Evolutionary conservation across 2,329 filamentous ascomycete species (phyloP).

Genomic region (Nemania diffusa): DNA sequence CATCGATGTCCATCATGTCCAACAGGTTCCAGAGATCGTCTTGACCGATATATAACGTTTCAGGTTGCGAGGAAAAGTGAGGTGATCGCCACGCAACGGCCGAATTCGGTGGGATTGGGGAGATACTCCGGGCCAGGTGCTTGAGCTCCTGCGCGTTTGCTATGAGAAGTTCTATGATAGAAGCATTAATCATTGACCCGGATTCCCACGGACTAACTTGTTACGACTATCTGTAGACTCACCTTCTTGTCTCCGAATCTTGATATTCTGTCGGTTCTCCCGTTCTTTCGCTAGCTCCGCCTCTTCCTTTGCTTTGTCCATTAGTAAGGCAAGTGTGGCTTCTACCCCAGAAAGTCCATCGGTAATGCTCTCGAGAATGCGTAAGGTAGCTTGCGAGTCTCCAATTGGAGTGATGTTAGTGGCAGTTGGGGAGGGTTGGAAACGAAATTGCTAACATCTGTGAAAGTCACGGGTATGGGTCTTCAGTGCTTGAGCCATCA

Average conservation of each 20-base stretch:
- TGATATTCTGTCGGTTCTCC: not conserved
- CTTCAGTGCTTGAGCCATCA: constrained; percentile 2
- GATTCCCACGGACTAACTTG: not conserved
- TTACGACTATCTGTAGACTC: not conserved
- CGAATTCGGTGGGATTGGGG: constrained; percentile 1
- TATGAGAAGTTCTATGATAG: not conserved
- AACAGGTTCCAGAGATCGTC: constrained; percentile 1
- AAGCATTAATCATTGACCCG: not conserved
- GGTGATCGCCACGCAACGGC: not conserved
- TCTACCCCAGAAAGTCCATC: not conserved
- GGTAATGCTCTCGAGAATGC: not conserved
- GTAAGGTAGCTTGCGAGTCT: constrained; percentile 10
- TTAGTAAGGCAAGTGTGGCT: not conserved
- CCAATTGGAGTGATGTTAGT: not conserved
- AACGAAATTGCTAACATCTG: not conserved
- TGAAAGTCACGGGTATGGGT: constrained; percentile 3
- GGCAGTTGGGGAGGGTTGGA: not conserved
- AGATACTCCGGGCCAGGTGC: not conserved
- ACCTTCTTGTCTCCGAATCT: constrained; percentile 5
- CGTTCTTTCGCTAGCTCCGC: constrained; percentile 1
- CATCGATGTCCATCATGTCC: constrained; percentile 7
- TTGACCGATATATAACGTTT: constrained; percentile 5
- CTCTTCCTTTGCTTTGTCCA: not conserved
- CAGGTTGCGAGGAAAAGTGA: not conserved
- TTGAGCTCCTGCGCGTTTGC: not conserved